Evolutionary conservation across 202 grass and related monocot genomes (phyloP).

Genomic region (Setaria italica): DNA sequence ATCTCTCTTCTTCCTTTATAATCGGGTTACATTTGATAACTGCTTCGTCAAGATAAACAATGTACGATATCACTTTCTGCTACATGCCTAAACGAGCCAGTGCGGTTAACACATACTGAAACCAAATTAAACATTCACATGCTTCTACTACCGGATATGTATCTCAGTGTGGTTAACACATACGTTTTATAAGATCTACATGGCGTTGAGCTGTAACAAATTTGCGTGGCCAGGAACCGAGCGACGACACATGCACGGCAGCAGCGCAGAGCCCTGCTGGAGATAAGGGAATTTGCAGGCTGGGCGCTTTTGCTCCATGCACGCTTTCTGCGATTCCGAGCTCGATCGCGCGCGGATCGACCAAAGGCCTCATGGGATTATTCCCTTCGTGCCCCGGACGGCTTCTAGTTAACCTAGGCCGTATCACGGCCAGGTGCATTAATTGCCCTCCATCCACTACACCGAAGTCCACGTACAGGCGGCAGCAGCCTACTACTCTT

Average conservation of each 20-base stretch:
- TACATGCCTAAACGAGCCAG: too few species aligned
- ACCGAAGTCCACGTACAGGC: constrained; percentile 27
- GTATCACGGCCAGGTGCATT: constrained; percentile 64
- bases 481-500: background rate
- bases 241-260: constrained; percentile 22
- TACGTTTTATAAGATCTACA: background rate
- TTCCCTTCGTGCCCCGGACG: constrained; percentile 13
- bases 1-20: too few species aligned
- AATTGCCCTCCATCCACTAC: background rate
- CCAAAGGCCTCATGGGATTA: constrained; percentile 45
- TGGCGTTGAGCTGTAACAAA: constrained; percentile 2
- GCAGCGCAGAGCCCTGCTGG: background rate
- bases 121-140: too few species aligned
- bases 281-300: constrained; percentile 51
- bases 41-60: too few species aligned
- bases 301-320: constrained; percentile 13
- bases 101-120: too few species aligned
- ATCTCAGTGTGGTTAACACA: background rate
- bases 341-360: background rate
- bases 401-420: constrained; percentile 48
- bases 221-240: constrained; percentile 40
- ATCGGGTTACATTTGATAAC: too few species aligned
- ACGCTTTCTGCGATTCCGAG: constrained; percentile 44
- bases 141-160: background rate
- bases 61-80: too few species aligned